These are phyloP conservation scores for Candolleomyces efflorescens DNA, from an alignment of 768 basidiomycete genomes.

Conservation along the genomic window DNA sequence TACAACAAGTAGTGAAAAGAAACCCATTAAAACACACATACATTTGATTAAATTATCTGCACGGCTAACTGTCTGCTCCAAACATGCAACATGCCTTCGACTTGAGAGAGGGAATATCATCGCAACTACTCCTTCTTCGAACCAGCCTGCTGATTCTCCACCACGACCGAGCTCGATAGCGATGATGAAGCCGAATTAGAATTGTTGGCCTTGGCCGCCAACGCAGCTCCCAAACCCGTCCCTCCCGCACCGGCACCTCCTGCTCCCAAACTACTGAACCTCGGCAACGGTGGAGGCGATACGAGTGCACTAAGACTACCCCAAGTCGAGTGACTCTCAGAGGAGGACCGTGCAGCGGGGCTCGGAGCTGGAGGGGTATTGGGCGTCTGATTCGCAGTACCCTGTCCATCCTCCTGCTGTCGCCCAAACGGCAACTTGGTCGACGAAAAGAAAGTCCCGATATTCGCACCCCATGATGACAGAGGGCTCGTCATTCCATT, in stretches of 20 bases:
- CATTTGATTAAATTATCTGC: too few species aligned
- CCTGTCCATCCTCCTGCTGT: background rate
- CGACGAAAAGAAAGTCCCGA: conserved; percentile 29
- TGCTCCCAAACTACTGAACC: background rate
- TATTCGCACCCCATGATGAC: conserved; percentile 26
- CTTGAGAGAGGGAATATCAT: background rate
- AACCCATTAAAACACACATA: too few species aligned
- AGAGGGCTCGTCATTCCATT: conserved; percentile 12
- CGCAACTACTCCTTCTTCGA: background rate
- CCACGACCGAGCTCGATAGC: background rate
- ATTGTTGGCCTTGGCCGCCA: background rate
- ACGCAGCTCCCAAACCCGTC: background rate
- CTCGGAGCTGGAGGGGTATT: background rate
- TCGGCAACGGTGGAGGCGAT: conserved; percentile 2
- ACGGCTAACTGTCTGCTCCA: too few species aligned
- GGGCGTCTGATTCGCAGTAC: background rate
- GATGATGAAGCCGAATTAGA: background rate
- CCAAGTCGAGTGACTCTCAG: conserved; percentile 4
- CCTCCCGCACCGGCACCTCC: conserved; percentile 4
- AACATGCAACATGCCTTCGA: too few species aligned
- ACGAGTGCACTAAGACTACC: conserved; percentile 5
- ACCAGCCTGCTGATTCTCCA: background rate
- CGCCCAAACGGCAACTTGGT: conserved; percentile 18
- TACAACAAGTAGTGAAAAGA: too few species aligned
- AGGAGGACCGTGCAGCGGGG: background rate